Percentiles rank a stretch among this genome's conserved stretches.
Conservation (phyloP, 495 filamentous ascomycete species). For the Lasiosphaeris hirsuta region DNA sequence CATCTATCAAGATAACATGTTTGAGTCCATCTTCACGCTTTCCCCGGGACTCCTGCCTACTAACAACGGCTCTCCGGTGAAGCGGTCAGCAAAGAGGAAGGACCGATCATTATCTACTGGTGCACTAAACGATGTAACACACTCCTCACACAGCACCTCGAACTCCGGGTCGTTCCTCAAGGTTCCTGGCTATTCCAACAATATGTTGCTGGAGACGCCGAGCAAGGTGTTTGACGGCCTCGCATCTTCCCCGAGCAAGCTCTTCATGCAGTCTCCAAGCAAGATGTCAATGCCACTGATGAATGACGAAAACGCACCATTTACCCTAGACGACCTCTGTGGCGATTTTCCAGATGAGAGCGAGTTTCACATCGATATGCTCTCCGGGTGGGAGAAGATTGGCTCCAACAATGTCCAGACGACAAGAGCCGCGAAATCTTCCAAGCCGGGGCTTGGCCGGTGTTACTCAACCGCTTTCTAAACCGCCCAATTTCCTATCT, state of each 20-base stretch:
- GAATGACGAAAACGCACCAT: constrained; percentile 46
- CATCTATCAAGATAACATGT: constrained; percentile 63
- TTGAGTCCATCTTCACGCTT: constrained; percentile 38
- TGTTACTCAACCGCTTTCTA: constrained; percentile 44
- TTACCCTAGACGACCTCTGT: constrained; percentile 53
- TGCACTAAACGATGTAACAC: constrained; percentile 66
- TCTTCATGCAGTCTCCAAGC: constrained; percentile 55
- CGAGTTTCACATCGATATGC: constrained; percentile 72
- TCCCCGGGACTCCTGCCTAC: constrained; percentile 31
- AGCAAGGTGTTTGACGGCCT: constrained; percentile 52
- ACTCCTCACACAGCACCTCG: constrained; percentile 49
- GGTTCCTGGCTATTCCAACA: constrained; percentile 35
- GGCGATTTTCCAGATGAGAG: constrained; percentile 56
- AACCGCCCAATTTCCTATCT: constrained; percentile 23
- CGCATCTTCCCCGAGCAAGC: constrained; percentile 45
- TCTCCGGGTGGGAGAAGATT: constrained; percentile 88
- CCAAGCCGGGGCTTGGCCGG: constrained; percentile 39
- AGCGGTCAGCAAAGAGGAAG: constrained; percentile 63
- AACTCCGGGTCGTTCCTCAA: constrained; percentile 46
- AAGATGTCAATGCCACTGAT: constrained; percentile 36
- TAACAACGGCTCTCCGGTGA: constrained; percentile 68
- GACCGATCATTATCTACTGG: constrained; percentile 57
- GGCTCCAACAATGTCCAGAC: constrained; percentile 47
- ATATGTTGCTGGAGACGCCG: constrained; percentile 47
- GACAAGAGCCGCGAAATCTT: constrained; percentile 24